These are phyloP conservation scores for Dissophora ornata DNA, from an alignment of 192 early-diverging fungal genomes.

Conservation along the genomic window DNA sequence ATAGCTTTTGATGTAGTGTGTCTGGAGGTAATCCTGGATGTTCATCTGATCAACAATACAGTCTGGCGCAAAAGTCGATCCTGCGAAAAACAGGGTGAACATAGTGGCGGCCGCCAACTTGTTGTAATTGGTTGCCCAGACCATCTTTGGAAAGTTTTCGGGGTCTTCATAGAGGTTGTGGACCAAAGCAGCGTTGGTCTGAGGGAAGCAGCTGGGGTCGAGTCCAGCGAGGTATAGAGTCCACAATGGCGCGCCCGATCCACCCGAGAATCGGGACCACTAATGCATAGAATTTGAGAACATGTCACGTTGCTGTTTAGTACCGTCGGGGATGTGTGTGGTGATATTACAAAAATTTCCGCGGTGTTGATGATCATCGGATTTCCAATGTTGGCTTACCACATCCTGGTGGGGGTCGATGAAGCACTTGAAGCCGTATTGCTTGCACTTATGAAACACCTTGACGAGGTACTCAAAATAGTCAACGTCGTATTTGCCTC, in stretches of 20 bases:
- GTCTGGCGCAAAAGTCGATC: conserved; percentile 59
- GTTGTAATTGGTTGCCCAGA: conserved; percentile 70
- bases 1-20: conserved; percentile 62
- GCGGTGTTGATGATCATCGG: too few relatives aligned
- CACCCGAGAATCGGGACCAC: conserved; percentile 70
- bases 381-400: conserved; percentile 34
- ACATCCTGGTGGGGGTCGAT: conserved; percentile 72
- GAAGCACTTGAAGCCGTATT: conserved; percentile 60
- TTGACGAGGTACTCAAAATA: conserved; percentile 67
- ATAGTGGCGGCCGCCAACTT: conserved; percentile 66
- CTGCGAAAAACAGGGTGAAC: conserved; percentile 67
- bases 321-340: not conserved
- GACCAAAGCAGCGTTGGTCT: conserved; percentile 65
- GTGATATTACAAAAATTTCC: too few relatives aligned
- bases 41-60: conserved; percentile 62
- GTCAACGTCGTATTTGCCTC: conserved; percentile 64
- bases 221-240: conserved; percentile 63
- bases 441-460: conserved; percentile 59
- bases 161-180: conserved; percentile 60
- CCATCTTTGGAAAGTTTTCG: conserved; percentile 65
- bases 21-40: conserved; percentile 70
- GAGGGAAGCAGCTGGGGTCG: conserved; percentile 54
- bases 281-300: conserved; percentile 5
- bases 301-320: not conserved
- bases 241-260: conserved; percentile 70